These are phyloP conservation scores for Fusarium acutatum DNA, from an alignment of 2,329 filamentous ascomycete species.

Conservation along the genomic window DNA sequence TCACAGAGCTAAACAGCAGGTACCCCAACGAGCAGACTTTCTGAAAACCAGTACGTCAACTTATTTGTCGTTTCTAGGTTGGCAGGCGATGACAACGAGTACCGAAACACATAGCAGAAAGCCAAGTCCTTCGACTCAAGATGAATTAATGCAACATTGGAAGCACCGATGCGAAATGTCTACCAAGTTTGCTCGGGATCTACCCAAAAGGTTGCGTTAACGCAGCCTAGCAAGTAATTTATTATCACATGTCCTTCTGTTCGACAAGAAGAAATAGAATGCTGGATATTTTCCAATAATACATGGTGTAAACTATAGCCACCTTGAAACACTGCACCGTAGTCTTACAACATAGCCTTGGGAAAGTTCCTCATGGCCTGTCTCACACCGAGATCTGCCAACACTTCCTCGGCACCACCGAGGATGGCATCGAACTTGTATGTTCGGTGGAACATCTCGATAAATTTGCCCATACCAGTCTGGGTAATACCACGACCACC, in stretches of 20 bases:
- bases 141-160: not conserved
- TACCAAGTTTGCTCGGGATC: not conserved
- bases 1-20: not conserved
- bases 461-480: slow-evolving; percentile 81
- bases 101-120: not conserved
- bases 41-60: not conserved
- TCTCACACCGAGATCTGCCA: slow-evolving; percentile 82
- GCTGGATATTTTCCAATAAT: not conserved
- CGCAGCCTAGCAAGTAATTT: not conserved
- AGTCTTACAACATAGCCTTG: slow-evolving; percentile 76
- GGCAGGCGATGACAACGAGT: not conserved
- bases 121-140: not conserved
- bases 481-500: slow-evolving; percentile 83
- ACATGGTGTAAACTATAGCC: not conserved
- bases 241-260: not conserved
- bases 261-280: not conserved
- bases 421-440: slow-evolving; percentile 85
- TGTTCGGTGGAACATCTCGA: slow-evolving; percentile 85
- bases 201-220: not conserved
- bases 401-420: slow-evolving; percentile 83
- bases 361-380: slow-evolving; percentile 88
- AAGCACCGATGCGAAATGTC: not conserved
- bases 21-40: no score
- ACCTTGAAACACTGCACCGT: not conserved
- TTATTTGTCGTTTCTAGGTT: not conserved